phyloP scores from a whole-genome alignment of 345 rosid genomes.

The Gossypium turneri region DNA sequence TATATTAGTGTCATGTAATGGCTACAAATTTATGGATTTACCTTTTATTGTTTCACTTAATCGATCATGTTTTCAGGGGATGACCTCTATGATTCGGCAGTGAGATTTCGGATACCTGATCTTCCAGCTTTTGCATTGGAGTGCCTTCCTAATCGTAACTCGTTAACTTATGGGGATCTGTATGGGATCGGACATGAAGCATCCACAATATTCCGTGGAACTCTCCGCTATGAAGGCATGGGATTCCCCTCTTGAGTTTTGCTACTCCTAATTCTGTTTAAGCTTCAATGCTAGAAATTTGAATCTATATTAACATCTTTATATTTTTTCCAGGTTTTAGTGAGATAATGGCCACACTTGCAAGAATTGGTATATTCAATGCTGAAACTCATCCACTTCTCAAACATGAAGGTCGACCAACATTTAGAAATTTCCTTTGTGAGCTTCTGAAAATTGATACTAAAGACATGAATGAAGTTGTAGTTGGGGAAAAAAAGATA shows the following conservation, averaged over 20 bases:
- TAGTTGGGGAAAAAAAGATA: constrained; percentile 52
- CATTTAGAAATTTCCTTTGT: constrained; percentile 52
- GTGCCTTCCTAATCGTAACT: constrained; percentile 84
- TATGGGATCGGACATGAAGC: constrained; percentile 82
- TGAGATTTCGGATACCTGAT: constrained; percentile 53
- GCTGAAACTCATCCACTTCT: constrained; percentile 48
- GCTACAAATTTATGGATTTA: background rate
- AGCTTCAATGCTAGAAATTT: background rate
- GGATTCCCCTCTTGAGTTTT: background rate
- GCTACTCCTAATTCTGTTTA: background rate
- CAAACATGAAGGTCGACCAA: constrained; percentile 31
- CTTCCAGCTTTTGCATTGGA: constrained; percentile 96
- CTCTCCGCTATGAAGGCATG: constrained; percentile 89
- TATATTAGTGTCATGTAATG: background rate
- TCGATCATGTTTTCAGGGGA: constrained; percentile 47
- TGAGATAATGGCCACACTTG: constrained; percentile 63
- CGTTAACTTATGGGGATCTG: constrained; percentile 65
- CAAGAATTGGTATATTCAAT: constrained; percentile 66
- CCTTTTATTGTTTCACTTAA: constrained; percentile 7
- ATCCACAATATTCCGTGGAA: constrained; percentile 81
- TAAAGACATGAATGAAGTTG: constrained; percentile 25
- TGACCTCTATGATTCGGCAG: constrained; percentile 66
- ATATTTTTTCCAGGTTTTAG: constrained; percentile 55
- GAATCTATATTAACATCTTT: background rate
- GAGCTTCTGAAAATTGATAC: constrained; percentile 37